Percentiles rank a stretch among this genome's conserved stretches.
phyloP scores from a whole-genome alignment of 2,329 filamentous ascomycete species.

The Fusarium annulatum region DNA sequence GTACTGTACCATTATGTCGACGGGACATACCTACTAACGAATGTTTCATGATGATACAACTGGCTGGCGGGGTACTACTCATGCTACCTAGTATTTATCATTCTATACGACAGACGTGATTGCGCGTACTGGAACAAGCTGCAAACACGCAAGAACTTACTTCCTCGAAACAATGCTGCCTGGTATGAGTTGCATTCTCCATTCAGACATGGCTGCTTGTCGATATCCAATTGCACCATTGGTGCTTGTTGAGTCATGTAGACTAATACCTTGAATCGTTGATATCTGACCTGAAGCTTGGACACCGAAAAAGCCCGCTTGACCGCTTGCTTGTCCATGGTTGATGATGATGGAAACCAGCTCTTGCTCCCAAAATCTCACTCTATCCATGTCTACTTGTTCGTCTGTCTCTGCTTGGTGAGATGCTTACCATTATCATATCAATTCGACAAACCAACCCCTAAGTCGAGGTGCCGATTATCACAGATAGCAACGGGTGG shows the following conservation, averaged over 20 bases:
- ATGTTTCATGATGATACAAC: conserved; percentile 29
- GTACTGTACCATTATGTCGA: conserved; percentile 5
- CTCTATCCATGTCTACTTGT: background rate
- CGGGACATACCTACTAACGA: background rate
- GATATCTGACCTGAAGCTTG: conserved; percentile 11
- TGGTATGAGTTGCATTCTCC: conserved; percentile 8
- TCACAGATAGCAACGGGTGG: conserved; percentile 22
- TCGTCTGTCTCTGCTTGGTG: background rate
- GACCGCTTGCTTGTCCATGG: conserved; percentile 11
- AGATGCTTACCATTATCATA: conserved; percentile 29
- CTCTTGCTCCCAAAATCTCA: background rate
- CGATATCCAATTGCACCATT: conserved; percentile 9
- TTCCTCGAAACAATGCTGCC: background rate
- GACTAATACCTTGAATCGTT: conserved; percentile 12
- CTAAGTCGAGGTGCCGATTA: background rate
- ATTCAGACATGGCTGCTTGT: conserved; percentile 10
- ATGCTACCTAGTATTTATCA: background rate
- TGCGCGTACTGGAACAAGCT: conserved; percentile 10
- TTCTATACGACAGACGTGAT: conserved; percentile 2
- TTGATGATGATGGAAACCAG: background rate
- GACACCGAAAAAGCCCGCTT: conserved; percentile 1
- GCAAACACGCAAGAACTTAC: conserved; percentile 1
- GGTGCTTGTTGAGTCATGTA: conserved; percentile 32
- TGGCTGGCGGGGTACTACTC: conserved; percentile 19
- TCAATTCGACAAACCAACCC: conserved; percentile 12